Percentiles rank a stretch among this genome's conserved stretches.
phyloP scores from a whole-genome alignment of 2,329 filamentous ascomycete genomes.

The Aspergillus pseudoglaucus region DNA sequence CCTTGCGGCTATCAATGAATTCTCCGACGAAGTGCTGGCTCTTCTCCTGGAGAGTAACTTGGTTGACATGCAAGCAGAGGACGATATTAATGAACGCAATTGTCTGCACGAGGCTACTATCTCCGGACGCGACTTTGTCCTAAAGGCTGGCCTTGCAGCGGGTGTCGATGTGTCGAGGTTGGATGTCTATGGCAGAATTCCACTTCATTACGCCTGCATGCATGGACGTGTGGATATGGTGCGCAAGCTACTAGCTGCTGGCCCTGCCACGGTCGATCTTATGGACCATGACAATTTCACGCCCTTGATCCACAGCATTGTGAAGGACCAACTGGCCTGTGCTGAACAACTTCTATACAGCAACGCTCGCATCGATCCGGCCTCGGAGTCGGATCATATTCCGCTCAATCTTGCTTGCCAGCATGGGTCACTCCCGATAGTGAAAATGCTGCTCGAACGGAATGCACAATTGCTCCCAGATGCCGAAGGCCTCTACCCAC shows the following conservation, averaged over 20 bases:
- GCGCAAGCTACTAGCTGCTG: conserved; percentile 61
- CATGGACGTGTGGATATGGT: conserved; percentile 84
- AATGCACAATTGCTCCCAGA: conserved; percentile 81
- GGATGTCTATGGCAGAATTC: conserved; percentile 90
- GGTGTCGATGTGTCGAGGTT: conserved; percentile 71
- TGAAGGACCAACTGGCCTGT: conserved; percentile 74
- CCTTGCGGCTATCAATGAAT: conserved; percentile 80
- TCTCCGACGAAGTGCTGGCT: conserved; percentile 66
- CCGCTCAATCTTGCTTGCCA: conserved; percentile 93
- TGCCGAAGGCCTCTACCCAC: conserved; percentile 93
- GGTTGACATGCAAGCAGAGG: conserved; percentile 86
- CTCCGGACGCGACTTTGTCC: conserved; percentile 73
- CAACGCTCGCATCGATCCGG: conserved; percentile 78
- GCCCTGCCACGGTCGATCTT: conserved; percentile 69
- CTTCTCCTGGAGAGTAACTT: conserved; percentile 72
- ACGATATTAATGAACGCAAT: conserved; percentile 96
- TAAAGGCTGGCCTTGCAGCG: conserved; percentile 66
- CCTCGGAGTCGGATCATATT: conserved; percentile 82
- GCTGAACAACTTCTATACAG: conserved; percentile 70
- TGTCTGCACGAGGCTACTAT: conserved; percentile 96
- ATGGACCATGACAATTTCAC: conserved; percentile 98
- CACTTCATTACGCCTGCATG: conserved; percentile 93
- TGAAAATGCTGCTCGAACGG: conserved; percentile 74
- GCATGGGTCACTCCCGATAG: conserved; percentile 77
- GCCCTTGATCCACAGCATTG: conserved; percentile 88